Base-by-base conservation (phyloP, 306 rosid species). In the Cercis canadensis region DNA sequence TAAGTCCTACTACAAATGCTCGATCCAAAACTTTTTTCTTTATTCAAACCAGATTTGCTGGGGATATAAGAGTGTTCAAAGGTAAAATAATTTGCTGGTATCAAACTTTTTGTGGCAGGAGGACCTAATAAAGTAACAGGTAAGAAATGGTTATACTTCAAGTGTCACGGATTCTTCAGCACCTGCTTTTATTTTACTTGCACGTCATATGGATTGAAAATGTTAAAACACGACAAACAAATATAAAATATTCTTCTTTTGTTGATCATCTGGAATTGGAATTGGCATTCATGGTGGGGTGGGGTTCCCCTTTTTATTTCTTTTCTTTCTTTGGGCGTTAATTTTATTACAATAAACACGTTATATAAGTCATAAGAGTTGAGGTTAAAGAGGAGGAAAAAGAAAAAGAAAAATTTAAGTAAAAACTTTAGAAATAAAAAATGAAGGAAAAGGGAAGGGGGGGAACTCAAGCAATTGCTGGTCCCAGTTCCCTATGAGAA, bases 401-500 rank as follows among this genome's bases (percentile, higher is more conserved):
- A 5, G 19, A 62, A 34, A 77, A 79, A 77, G 73, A 34, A 77
- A 65, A 57, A 53, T 60, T 69, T 77, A 52, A 74, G 15, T 4
- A 5, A 24, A 7, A 43, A 7, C 7, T 21, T 24, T 19, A 53
- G 51, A 21, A 55, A 57, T 9, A 21, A 46, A n/a, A 65, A 29
- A 12, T 18, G 18, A 18, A 33, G n/a, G 7, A 32, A 51, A 21
- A 45, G 14, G 15, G 11, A 45, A 50, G 29, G 71, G 70, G 31
- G n/a, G n/a, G n/a, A n/a, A n/a, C 14, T 12, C 51, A 65, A 69
- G 21, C 57, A 16, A 72, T 4, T 65, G 4, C 82, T 78, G 86
- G 86, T 82, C 86, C 86, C 80, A 51, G 50, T 63, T 69, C 39
- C n/a, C 34, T 40, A 36, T 82, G 86, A 51, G 78, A 74, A 58